Percentiles rank a stretch among this genome's conserved stretches.
Evolutionary conservation across 2,329 filamentous ascomycete genomes (phyloP).

Genomic region (Colletotrichum neosansevieriae): DNA sequence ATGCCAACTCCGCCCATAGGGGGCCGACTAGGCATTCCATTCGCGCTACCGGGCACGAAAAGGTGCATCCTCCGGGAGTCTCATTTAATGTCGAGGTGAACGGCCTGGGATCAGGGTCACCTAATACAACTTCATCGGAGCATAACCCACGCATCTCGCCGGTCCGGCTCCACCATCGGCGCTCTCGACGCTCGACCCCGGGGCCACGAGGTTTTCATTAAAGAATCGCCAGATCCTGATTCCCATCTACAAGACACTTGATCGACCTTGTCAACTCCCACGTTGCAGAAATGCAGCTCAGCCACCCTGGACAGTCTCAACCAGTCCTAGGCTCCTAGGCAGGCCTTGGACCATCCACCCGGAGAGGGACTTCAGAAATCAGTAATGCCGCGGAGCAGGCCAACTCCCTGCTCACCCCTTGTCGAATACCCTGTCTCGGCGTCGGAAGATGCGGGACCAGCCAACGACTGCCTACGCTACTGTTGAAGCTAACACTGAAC

Average conservation of each 20-base stretch:
- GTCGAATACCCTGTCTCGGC: conserved; percentile 10
- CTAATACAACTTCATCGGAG: not conserved
- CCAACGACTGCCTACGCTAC: conserved; percentile 18
- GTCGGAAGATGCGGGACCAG: conserved; percentile 11
- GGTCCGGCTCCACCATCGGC: conserved; percentile 1
- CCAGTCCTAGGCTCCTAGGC: conserved; percentile 4
- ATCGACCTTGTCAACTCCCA: conserved; percentile 12
- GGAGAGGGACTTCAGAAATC: not conserved
- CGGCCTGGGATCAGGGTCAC: conserved; percentile 5
- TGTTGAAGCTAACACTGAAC: conserved; percentile 6
- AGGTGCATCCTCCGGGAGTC: conserved; percentile 7
- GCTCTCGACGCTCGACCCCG: not conserved
- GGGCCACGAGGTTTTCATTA: not conserved
- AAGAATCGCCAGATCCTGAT: conserved; percentile 24
- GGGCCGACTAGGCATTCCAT: not conserved
- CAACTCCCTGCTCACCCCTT: conserved; percentile 9
- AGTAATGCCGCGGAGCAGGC: conserved; percentile 11
- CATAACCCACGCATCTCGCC: conserved; percentile 5
- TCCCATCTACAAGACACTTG: conserved; percentile 10
- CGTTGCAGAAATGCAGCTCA: conserved; percentile 8
- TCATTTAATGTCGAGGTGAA: conserved; percentile 15
- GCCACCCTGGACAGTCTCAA: not conserved
- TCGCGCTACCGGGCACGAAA: conserved; percentile 12
- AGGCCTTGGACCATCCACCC: not conserved
- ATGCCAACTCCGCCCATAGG: conserved; percentile 22